Percentiles rank a stretch among this genome's conserved stretches.
Conservation (phyloP, 2,329 filamentous ascomycete genomes). For the Calonectria ilicicola region DNA sequence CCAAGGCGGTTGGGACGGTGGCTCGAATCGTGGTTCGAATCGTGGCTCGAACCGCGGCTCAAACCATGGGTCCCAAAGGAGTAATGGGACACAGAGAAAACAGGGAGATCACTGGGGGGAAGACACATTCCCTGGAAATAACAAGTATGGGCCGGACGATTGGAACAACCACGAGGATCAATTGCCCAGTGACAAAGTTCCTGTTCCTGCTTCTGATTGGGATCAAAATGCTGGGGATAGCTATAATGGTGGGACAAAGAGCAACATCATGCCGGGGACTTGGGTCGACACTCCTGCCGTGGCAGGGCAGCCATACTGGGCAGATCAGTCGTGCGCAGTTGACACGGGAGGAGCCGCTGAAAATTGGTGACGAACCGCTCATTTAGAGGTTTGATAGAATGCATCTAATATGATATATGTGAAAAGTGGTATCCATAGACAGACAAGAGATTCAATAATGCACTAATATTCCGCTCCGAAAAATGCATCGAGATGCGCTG, state of each 20-base stretch:
- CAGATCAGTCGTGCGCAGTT: slow-evolving; percentile 45
- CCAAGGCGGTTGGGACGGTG: background rate
- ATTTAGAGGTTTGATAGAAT: slow-evolving; percentile 17
- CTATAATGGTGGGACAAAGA: slow-evolving; percentile 8
- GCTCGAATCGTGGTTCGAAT: background rate
- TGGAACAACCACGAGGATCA: slow-evolving; percentile 11
- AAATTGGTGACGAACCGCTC: slow-evolving; percentile 20
- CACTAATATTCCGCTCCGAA: slow-evolving; percentile 17
- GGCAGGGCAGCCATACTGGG: slow-evolving; percentile 41
- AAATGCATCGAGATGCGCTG: slow-evolving; percentile 20
- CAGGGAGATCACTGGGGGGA: slow-evolving; percentile 37
- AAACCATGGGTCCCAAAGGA: slow-evolving; percentile 30
- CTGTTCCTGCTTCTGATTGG: background rate
- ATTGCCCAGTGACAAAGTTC: slow-evolving; percentile 13
- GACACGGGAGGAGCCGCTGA: slow-evolving; percentile 44
- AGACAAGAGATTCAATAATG: slow-evolving; percentile 25
- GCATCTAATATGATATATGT: slow-evolving; percentile 29
- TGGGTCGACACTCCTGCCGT: slow-evolving; percentile 37
- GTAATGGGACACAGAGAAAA: slow-evolving; percentile 31
- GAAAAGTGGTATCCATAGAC: slow-evolving; percentile 32
- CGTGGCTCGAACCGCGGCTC: slow-evolving; percentile 29
- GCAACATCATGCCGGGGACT: slow-evolving; percentile 49
- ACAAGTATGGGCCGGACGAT: background rate
- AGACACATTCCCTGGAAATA: slow-evolving; percentile 27
- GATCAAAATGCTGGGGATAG: slow-evolving; percentile 23